Conservation (phyloP, 2,329 filamentous ascomycete genomes). For the Cordyceps militaris region DNA sequence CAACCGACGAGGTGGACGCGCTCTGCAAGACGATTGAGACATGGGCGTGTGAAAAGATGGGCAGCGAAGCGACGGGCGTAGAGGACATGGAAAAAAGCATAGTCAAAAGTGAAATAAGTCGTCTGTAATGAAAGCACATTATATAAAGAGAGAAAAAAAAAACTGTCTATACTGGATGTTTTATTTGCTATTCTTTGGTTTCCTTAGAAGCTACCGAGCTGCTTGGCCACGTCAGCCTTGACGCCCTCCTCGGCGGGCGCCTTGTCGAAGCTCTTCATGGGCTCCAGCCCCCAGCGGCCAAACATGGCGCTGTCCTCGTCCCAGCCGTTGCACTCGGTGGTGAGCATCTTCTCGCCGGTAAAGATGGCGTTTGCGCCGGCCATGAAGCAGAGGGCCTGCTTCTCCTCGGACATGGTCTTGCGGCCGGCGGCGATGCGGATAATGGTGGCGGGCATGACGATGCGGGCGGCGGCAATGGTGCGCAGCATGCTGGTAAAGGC, state of each 20-base stretch:
- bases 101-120: not conserved
- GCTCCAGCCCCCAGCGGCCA: conserved; percentile 69
- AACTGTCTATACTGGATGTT: not conserved
- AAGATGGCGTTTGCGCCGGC: conserved; percentile 92
- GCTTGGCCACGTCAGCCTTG: conserved; percentile 8
- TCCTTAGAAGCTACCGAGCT: conserved; percentile 6
- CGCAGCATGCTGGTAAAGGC: conserved; percentile 72
- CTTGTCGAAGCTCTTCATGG: conserved; percentile 57
- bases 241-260: conserved; percentile 16
- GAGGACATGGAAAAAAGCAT: not conserved
- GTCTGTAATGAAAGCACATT: not conserved
- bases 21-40: conserved; percentile 40
- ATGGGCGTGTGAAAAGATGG: conserved; percentile 34
- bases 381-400: conserved; percentile 84
- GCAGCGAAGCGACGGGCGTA: not conserved
- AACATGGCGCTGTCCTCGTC: conserved; percentile 84
- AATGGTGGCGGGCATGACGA: conserved; percentile 79
- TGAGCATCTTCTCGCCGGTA: conserved; percentile 93
- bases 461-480: conserved; percentile 74
- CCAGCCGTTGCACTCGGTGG: conserved; percentile 85
- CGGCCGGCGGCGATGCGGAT: conserved; percentile 80
- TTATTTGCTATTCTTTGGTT: not conserved
- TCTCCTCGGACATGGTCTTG: conserved; percentile 78
- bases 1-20: conserved; percentile 45
- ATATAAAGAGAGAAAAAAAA: not conserved